phyloP scores from a whole-genome alignment of 2,329 filamentous ascomycete genomes.

The Penicillium sp. region DNA sequence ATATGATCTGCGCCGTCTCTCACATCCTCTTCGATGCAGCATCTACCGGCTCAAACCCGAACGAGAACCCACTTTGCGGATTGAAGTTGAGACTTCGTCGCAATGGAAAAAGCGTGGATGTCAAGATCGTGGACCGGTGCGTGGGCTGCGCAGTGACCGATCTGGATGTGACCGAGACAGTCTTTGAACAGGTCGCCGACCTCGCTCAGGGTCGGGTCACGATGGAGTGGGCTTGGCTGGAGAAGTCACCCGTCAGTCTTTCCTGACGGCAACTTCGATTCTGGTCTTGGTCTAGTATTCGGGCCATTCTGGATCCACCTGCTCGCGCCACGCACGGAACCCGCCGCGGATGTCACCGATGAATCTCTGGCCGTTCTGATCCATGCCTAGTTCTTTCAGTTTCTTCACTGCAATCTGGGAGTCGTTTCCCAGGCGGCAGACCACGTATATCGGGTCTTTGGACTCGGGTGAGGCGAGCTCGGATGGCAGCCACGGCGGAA shows the following conservation, averaged over 20 bases:
- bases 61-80: constrained; percentile 64
- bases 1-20: constrained; percentile 63
- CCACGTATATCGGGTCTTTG: constrained; percentile 38
- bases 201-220: constrained; percentile 45
- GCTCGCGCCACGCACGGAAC: constrained; percentile 39
- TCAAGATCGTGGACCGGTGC: constrained; percentile 66
- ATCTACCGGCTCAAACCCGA: constrained; percentile 51
- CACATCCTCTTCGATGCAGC: constrained; percentile 61
- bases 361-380: constrained; percentile 30
- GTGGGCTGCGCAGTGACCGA: constrained; percentile 47
- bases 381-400: constrained; percentile 38
- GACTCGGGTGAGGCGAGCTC: constrained; percentile 21
- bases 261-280: not conserved
- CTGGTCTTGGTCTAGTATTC: not conserved
- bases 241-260: constrained; percentile 30
- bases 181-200: constrained; percentile 47
- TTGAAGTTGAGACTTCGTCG: constrained; percentile 58
- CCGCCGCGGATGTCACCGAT: constrained; percentile 43
- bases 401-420: constrained; percentile 44
- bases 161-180: constrained; percentile 47
- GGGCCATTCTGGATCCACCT: constrained; percentile 36
- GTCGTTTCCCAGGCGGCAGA: constrained; percentile 48
- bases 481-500: constrained; percentile 28
- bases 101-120: constrained; percentile 52
- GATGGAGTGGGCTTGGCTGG: constrained; percentile 50